A percentile compares a stretch with the other conserved stretches of the same genome.
phyloP scores from a whole-genome alignment of 108 stramenopile genomes.

The Stephanodiscus triporus region DNA sequence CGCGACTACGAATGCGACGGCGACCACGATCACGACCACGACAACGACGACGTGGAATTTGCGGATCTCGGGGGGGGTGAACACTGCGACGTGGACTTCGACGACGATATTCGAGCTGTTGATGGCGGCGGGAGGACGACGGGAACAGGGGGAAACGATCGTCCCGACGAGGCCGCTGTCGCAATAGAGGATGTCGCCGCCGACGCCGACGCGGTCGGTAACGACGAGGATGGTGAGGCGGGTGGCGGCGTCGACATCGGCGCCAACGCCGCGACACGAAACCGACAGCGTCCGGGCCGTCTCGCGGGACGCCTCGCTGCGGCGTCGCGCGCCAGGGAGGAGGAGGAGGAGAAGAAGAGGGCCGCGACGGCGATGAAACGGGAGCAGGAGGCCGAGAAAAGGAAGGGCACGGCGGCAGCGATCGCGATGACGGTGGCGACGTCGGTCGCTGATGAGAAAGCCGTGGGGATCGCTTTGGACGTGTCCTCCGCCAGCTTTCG shows the following conservation, averaged over 20 bases:
- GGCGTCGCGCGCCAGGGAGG: slow-evolving; percentile 31
- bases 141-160: slow-evolving; percentile 8
- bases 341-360: slow-evolving; percentile 26
- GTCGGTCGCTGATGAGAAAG: slow-evolving; percentile 14
- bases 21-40: slow-evolving; percentile 15
- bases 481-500: slow-evolving; percentile 56
- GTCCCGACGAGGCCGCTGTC: slow-evolving; percentile 1
- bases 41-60: slow-evolving; percentile 7
- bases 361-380: background rate
- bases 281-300: background rate
- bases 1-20: slow-evolving; percentile 14
- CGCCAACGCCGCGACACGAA: slow-evolving; percentile 2
- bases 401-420: slow-evolving; percentile 16
- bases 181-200: slow-evolving; percentile 9
- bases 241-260: slow-evolving; percentile 3
- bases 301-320: slow-evolving; percentile 29
- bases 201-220: slow-evolving; percentile 11
- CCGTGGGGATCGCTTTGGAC: slow-evolving; percentile 40
- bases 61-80: slow-evolving; percentile 30
- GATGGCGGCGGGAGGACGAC: slow-evolving; percentile 32
- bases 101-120: slow-evolving; percentile 30
- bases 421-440: slow-evolving; percentile 9
- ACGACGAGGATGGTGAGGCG: slow-evolving; percentile 4
- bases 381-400: background rate
- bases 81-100: slow-evolving; percentile 15